Percentiles rank a stretch among this genome's conserved stretches.
phyloP scores from a whole-genome alignment of 2,329 filamentous ascomycete species.

The Aspergillus novofumigatus region DNA sequence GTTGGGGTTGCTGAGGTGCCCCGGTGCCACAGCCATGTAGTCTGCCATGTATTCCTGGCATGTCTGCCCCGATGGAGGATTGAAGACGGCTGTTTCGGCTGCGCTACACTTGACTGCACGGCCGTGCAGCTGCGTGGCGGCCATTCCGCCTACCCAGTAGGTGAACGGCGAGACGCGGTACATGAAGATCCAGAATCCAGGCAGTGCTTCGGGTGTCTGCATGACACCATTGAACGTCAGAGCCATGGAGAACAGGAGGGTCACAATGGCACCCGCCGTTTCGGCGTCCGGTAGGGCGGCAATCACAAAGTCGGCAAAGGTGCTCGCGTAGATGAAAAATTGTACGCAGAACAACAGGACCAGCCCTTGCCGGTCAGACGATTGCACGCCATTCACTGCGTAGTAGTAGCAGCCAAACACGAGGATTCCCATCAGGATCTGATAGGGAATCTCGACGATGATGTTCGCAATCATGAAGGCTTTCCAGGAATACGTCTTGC shows the following conservation, averaged over 20 bases:
- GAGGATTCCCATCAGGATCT: slow-evolving; percentile 66
- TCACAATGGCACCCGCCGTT: slow-evolving; percentile 69
- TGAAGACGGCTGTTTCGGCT: slow-evolving; percentile 65
- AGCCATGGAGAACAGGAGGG: slow-evolving; percentile 73
- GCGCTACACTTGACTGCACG: slow-evolving; percentile 60
- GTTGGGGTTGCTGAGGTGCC: slow-evolving; percentile 49
- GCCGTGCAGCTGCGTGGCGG: slow-evolving; percentile 66
- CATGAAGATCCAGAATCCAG: slow-evolving; percentile 64
- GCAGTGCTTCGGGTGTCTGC: slow-evolving; percentile 60
- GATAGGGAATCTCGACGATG: slow-evolving; percentile 80
- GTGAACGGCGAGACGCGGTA: slow-evolving; percentile 58
- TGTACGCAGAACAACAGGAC: slow-evolving; percentile 72
- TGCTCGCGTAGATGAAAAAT: slow-evolving; percentile 76
- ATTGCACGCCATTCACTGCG: slow-evolving; percentile 60
- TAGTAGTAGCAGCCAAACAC: slow-evolving; percentile 85
- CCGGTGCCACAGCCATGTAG: slow-evolving; percentile 50
- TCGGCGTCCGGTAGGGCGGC: slow-evolving; percentile 70
- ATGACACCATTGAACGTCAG: slow-evolving; percentile 72
- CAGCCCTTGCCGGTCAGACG: slow-evolving; percentile 65
- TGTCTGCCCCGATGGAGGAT: slow-evolving; percentile 53
- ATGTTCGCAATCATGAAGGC: slow-evolving; percentile 81
- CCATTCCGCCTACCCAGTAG: slow-evolving; percentile 56
- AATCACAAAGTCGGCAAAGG: slow-evolving; percentile 73
- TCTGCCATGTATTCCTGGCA: slow-evolving; percentile 57
- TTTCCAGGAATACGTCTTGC: slow-evolving; percentile 80